Conservation (phyloP, 148 eudicot genomes). For the Chenopodium album region DNA sequence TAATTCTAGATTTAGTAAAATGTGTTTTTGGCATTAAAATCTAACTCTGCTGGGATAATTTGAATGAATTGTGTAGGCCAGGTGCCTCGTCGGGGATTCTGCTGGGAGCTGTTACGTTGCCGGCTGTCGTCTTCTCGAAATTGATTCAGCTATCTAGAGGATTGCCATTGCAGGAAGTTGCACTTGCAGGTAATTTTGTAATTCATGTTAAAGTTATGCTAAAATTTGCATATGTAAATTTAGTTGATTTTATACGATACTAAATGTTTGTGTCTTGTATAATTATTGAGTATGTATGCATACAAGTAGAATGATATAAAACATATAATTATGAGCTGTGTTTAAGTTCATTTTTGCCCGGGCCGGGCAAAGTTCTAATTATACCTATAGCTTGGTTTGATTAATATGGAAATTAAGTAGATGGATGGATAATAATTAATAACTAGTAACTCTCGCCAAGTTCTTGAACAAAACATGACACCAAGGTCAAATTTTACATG, state of each 20-base stretch:
- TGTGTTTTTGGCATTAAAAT: not conserved
- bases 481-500: not conserved
- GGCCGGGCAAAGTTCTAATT: too few species aligned
- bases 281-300: too few species aligned
- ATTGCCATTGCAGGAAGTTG: slow-evolving; percentile 40
- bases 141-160: slow-evolving; percentile 69
- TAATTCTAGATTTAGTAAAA: not conserved
- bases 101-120: slow-evolving; percentile 77
- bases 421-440: not conserved
- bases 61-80: slow-evolving; percentile 41
- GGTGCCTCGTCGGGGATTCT: slow-evolving; percentile 85
- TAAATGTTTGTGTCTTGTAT: not conserved
- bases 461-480: not conserved
- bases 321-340: not conserved
- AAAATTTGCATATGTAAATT: too few species aligned
- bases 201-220: not conserved
- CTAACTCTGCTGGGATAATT: not conserved
- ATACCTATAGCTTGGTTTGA: not conserved
- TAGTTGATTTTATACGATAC: not conserved
- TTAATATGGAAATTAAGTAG: not conserved
- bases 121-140: slow-evolving; percentile 66
- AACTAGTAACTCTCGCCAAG: not conserved
- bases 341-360: not conserved
- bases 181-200: slow-evolving; percentile 44
- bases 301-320: too few species aligned